Evolutionary conservation across 352 stramenopile genomes (phyloP).

Genomic region (Thraustochytrium striatum): DNA sequence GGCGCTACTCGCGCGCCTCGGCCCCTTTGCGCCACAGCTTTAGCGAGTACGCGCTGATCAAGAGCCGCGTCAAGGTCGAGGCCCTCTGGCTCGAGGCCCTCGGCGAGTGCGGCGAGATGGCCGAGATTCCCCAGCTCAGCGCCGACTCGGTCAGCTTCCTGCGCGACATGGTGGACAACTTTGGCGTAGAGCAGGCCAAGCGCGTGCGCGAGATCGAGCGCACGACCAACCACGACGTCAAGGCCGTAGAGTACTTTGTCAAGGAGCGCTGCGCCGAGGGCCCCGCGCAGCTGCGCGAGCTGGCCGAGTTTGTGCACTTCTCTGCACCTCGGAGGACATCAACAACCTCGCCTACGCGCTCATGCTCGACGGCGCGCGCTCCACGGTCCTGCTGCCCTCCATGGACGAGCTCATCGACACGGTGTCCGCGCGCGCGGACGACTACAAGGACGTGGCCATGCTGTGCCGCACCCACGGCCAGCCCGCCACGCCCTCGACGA

Average conservation of each 20-base stretch:
- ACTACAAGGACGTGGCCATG: conserved; percentile 52
- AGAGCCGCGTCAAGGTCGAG: conserved; percentile 52
- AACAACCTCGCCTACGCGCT: conserved; percentile 58
- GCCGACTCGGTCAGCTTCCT: conserved; percentile 43
- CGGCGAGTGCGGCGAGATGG: conserved; percentile 32
- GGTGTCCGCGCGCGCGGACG: conserved; percentile 44
- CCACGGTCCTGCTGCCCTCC: conserved; percentile 48
- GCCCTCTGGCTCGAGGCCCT: conserved; percentile 53
- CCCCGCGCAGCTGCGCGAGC: conserved; percentile 39
- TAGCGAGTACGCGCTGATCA: conserved; percentile 34
- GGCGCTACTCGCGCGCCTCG: conserved; percentile 19
- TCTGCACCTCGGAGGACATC: conserved; percentile 59
- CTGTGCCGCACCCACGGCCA: conserved; percentile 58
- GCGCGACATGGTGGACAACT: conserved; percentile 47
- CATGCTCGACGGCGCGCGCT: conserved; percentile 48
- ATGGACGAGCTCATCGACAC: conserved; percentile 52
- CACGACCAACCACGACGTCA: conserved; percentile 60
- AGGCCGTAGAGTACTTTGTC: conserved; percentile 59
- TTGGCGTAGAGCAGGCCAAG: conserved; percentile 48
- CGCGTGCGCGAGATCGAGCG: conserved; percentile 59
- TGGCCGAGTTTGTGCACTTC: conserved; percentile 58
- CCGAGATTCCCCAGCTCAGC: conserved; percentile 43
- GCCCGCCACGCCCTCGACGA: conserved; percentile 55
- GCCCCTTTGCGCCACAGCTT: conserved; percentile 26
- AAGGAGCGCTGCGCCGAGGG: conserved; percentile 55